Base-by-base conservation (phyloP, 257 asterid genomes). In the Forsythia viridissima region DNA sequence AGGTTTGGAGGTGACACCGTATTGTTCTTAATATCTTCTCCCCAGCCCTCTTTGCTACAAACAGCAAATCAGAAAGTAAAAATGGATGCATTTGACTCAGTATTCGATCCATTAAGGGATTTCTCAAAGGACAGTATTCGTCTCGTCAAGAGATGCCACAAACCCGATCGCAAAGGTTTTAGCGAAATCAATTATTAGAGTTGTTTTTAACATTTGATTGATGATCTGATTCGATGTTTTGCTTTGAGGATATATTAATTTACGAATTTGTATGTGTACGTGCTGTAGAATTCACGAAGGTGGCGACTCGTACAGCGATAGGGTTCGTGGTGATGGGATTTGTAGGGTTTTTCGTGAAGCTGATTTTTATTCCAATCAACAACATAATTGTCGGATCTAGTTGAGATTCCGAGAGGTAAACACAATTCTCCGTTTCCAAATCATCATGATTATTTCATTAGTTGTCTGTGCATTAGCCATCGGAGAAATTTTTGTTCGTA, bases 241-340 rank as follows among this genome's bases (percentile, higher is more conserved):
- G 24, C 66, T 6, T 2, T 18, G 24, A 73, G 66, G 52, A 34
- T 51, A 18, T 46, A 18, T 37, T 52, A 40, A 70, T 77, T 48
- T 72, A 13, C 55, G 34, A 55, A 38, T n/a, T 43, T 40, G 7
- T 43, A 6, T 12, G 51, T 43, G 51, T 43, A 43, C 10, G 51
- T 43, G 51, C 10, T 66, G 59, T 44, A 75, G 84, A 81, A 42
- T 81, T 81, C 43, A 55, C 80, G 30, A 76, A 81, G 80, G 84
- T 81, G 5, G 84, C 84, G 75, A 70, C 77, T 9, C 80, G 84
- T 6, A 81, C 80, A 11, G 84, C 84, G n/a, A 74, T 80, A 15
- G 84, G 84, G 8, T 81, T 81, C 41, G 80, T 81, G 55, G 84
- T 81, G 70, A 81, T 81, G 80, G 84, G 80, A 71, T 81, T 81